Percentiles rank a stretch among this genome's conserved stretches.
phyloP scores from a whole-genome alignment of 805 yeast species.

The Aciculoconidium aculeatum region DNA sequence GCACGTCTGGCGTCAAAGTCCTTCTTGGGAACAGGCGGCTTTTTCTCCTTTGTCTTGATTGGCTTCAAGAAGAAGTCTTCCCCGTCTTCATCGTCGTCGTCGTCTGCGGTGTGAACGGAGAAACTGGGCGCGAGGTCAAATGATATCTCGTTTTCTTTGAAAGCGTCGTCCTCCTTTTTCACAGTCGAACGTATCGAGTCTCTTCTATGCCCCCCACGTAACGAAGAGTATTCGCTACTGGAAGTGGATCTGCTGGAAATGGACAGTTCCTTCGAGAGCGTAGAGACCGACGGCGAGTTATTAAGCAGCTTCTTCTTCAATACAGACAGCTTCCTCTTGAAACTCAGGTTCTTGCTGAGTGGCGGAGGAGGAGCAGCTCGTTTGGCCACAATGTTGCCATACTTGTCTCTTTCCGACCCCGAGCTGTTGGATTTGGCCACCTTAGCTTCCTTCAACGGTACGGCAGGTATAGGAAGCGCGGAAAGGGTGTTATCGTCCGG shows the following conservation, averaged over 20 bases:
- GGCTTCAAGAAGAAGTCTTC: conserved; percentile 17
- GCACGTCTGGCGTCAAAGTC: conserved; percentile 1
- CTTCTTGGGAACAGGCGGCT: conserved; percentile 17
- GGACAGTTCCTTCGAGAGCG: conserved; percentile 5
- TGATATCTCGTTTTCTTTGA: conserved; percentile 64
- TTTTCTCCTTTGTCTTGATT: conserved; percentile 3
- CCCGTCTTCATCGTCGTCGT: conserved; percentile 6
- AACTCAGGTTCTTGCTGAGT: conserved; percentile 11
- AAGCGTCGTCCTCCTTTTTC: conserved; percentile 37
- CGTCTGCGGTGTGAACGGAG: not conserved
- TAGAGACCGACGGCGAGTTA: conserved; percentile 3
- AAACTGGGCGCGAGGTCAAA: conserved; percentile 66
- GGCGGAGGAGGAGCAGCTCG: conserved; percentile 75
- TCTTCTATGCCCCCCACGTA: conserved; percentile 2
- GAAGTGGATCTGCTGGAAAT: conserved; percentile 11
- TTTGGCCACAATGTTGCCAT: conserved; percentile 50
- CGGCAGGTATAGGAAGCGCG: no score
- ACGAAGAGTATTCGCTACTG: conserved; percentile 4
- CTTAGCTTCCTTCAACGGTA: no score
- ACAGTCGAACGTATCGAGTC: conserved; percentile 5
- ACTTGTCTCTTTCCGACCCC: conserved; percentile 10
- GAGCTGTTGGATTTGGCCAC: no score
- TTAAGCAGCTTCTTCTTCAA: conserved; percentile 3
- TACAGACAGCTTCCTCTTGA: conserved; percentile 7
- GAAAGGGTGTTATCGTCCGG: no score